phyloP scores from a whole-genome alignment of 352 stramenopile species.

The Peronospora destructor region DNA sequence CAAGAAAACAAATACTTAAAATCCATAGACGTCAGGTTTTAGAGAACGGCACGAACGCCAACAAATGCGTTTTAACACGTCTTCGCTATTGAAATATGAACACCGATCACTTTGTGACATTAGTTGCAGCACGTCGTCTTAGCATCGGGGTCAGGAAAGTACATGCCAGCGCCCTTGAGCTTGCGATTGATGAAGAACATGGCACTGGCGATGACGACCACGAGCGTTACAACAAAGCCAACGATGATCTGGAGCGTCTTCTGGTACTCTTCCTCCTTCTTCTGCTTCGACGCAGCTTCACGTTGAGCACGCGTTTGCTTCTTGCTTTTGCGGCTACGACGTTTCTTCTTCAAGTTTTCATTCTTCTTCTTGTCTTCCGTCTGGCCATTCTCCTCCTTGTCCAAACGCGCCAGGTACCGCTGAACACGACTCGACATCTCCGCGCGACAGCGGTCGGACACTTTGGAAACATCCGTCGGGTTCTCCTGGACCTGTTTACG shows the following conservation, averaged over 20 bases:
- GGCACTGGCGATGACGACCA: slow-evolving; percentile 45
- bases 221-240: slow-evolving; percentile 57
- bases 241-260: slow-evolving; percentile 63
- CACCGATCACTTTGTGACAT: neutral
- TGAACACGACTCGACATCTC: slow-evolving; percentile 55
- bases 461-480: slow-evolving; percentile 44
- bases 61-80: slow-evolving; percentile 18
- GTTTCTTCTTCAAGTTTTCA: slow-evolving; percentile 31
- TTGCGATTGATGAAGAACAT: slow-evolving; percentile 81
- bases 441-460: slow-evolving; percentile 59
- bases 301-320: slow-evolving; percentile 52
- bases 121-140: slow-evolving; percentile 57
- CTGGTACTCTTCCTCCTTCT: slow-evolving; percentile 65
- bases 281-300: slow-evolving; percentile 42
- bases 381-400: slow-evolving; percentile 30
- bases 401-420: slow-evolving; percentile 51
- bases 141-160: slow-evolving; percentile 55
- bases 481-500: slow-evolving; percentile 67
- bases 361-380: slow-evolving; percentile 31
- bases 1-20: slow-evolving; percentile 14
- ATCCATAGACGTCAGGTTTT: slow-evolving; percentile 12
- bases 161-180: slow-evolving; percentile 74
- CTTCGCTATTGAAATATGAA: slow-evolving; percentile 10
- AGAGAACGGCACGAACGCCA: slow-evolving; percentile 6
- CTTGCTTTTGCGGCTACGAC: slow-evolving; percentile 59